Conservation (phyloP, 148 eudicot species). For the Diospyros kaki region DNA sequence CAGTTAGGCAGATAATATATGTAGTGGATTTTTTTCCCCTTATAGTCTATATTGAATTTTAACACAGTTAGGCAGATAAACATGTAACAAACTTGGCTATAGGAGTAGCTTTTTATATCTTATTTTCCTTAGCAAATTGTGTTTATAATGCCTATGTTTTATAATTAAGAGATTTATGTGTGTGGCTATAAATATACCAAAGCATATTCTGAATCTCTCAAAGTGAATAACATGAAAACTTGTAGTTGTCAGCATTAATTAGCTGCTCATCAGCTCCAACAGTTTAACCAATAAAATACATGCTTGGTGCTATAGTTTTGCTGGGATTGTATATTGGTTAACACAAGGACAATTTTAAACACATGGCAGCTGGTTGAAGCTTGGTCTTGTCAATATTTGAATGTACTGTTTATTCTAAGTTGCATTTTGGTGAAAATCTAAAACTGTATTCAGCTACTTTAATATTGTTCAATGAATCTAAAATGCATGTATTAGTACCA, state of each 20-base stretch:
- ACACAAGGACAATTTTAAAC: neutral
- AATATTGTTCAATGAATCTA: no score
- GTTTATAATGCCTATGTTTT: neutral
- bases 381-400: no score
- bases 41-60: no score
- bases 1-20: no score
- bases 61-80: neutral
- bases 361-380: no score
- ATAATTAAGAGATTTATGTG: no score
- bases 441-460: no score
- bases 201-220: neutral
- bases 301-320: neutral
- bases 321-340: neutral
- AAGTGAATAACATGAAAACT: neutral
- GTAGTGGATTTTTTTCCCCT: no score
- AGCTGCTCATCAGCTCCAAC: neutral
- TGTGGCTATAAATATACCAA: neutral
- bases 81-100: neutral
- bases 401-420: no score
- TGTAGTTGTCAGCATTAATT: neutral
- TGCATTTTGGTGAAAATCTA: no score
- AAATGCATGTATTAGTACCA: no score
- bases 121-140: neutral
- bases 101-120: neutral
- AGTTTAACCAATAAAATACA: neutral